Base-by-base conservation (phyloP, 2,329 filamentous ascomycete genomes). In the Trichoderma brevicompactum region DNA sequence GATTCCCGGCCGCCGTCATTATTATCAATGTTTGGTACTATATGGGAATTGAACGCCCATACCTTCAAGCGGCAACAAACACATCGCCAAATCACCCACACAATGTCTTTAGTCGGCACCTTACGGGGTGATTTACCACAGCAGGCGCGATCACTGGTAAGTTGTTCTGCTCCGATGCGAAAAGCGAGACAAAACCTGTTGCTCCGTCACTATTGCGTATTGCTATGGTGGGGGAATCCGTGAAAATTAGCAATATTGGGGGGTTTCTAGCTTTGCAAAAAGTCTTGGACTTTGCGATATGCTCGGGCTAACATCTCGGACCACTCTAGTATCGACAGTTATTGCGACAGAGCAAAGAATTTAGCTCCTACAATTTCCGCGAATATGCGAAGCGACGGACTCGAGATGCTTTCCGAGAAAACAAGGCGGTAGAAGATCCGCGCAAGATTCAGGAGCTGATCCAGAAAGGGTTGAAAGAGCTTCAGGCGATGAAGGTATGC, bases 351-450 rank as follows among this genome's bases (percentile, higher is more conserved):
- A 89, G 92, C 68, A 84, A 85, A 68, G 91, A 97, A 75, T 98
- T 99, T 79, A 87, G 92, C 68, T 88, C 91, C 71, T 99, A 98
- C 83, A 99, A 98, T 81, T 99, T 97, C 85, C 88, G 95, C 80
- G 94, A 97, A 78, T 99, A 99, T 79, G 94, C 95, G 62, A 91
- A 89, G 79, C 89, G 95, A 75, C 87, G 94, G 78, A 97, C 95
- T 76, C 87, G 86, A 76, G 95, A 98, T 82, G 89, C 92, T 5
- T 99, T 98, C 79, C 87, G 90, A 72, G 92, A 96, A 77, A 85
- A 96, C 78, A 85, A 87, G 78, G 76, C 79, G 64, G 89, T 92
- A 73, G 81, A 86, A 52, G 95, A 97, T 74, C 84, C 87, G 70
- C 84, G 92, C 68, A 83, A 85, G 79, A 84, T 96, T 77, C 93